A percentile compares a stretch with the other conserved stretches of the same genome.
phyloP scores from a whole-genome alignment of 352 stramenopile genomes.

The Globisporangium orthogonon region DNA sequence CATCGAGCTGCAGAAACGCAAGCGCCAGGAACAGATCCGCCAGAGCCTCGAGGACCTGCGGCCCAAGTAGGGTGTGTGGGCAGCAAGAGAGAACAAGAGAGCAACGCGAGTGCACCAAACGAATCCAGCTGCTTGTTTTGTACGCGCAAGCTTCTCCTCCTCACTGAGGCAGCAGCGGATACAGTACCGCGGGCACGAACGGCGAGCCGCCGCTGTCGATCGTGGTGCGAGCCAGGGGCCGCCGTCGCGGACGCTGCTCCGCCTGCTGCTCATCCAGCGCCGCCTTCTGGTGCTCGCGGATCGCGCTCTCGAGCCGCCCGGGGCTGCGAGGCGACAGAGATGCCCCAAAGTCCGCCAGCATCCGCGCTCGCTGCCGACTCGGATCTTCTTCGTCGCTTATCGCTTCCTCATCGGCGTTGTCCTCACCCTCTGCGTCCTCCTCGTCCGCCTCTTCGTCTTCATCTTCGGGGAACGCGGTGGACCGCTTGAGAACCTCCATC shows the following conservation, averaged over 20 bases:
- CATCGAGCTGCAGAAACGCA: conserved; percentile 65
- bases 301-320: conserved; percentile 25
- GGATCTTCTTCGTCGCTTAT: background rate
- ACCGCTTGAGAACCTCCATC: conserved; percentile 46
- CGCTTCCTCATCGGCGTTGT: background rate
- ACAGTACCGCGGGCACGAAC: conserved; percentile 53
- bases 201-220: conserved; percentile 13
- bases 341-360: background rate
- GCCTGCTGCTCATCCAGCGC: conserved; percentile 5
- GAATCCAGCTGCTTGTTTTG: background rate
- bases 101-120: background rate
- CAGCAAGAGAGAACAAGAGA: background rate
- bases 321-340: conserved; percentile 18
- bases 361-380: background rate
- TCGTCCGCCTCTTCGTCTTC: conserved; percentile 1
- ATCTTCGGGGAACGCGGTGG: conserved; percentile 5
- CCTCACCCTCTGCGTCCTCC: conserved; percentile 1
- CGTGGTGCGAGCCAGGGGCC: conserved; percentile 6
- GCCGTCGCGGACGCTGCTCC: background rate
- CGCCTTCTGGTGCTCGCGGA: conserved; percentile 26
- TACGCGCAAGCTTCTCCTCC: background rate
- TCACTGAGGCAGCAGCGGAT: conserved; percentile 31
- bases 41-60: conserved; percentile 70
- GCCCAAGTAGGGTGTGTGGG: conserved; percentile 48
- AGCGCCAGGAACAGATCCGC: conserved; percentile 63